Evolutionary conservation across 306 rosid species (phyloP).

Genomic region (Cicer yamashitae): DNA sequence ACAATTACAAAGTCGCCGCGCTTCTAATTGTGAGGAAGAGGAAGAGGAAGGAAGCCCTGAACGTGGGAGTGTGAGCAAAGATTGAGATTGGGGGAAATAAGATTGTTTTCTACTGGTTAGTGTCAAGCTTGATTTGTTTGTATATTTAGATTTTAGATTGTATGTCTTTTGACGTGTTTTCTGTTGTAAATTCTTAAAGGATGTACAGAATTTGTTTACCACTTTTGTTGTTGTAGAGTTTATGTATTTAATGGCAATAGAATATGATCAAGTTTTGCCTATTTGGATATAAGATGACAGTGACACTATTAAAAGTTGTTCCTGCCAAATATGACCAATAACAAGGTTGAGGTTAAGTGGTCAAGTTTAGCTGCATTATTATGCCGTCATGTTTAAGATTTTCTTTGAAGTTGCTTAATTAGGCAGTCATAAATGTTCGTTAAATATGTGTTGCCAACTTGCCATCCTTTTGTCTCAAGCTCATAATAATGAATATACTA

Average conservation of each 20-base stretch:
- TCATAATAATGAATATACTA: too few species aligned
- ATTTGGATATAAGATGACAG: not conserved
- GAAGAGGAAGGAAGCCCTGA: constrained; percentile 47
- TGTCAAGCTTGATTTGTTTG: constrained; percentile 44
- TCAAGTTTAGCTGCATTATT: not conserved
- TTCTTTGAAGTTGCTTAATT: not conserved
- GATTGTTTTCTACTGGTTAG: constrained; percentile 43
- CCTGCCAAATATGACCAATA: not conserved
- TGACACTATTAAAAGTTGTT: constrained; percentile 25
- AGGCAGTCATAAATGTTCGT: not conserved
- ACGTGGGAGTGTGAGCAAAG: constrained; percentile 37
- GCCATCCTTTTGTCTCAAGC: too few species aligned
- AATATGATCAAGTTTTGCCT: constrained; percentile 30
- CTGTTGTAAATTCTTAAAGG: constrained; percentile 53
- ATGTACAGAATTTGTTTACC: constrained; percentile 48
- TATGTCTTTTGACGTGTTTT: constrained; percentile 37
- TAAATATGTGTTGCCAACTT: too few species aligned
- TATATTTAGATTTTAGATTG: constrained; percentile 44
- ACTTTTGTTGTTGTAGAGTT: constrained; percentile 28
- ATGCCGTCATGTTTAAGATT: not conserved
- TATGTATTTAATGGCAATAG: constrained; percentile 16
- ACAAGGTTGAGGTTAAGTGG: not conserved
- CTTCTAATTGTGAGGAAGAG: constrained; percentile 46
- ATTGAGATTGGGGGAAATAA: constrained; percentile 39
- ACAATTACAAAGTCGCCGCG: constrained; percentile 47